Conservation (phyloP, 192 early-diverging fungal species). For the Mycoemilia scoparia region DNA sequence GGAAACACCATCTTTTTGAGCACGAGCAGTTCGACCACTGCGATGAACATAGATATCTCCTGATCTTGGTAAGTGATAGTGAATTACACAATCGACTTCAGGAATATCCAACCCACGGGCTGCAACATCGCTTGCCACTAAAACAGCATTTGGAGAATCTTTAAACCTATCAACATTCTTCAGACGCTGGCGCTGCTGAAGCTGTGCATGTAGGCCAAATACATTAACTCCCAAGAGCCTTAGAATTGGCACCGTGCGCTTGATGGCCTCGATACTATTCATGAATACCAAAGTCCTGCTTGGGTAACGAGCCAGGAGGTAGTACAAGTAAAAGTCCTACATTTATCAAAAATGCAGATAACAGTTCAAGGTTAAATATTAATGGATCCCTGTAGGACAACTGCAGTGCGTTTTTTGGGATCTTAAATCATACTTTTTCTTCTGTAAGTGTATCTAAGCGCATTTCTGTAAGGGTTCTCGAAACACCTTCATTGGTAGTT, state of each 20-base stretch:
- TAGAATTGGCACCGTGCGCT: slow-evolving; percentile 71
- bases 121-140: slow-evolving; percentile 92
- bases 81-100: slow-evolving; percentile 78
- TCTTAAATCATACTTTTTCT: no score
- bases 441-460: slow-evolving; percentile 67
- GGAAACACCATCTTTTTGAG: slow-evolving; percentile 58
- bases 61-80: slow-evolving; percentile 84
- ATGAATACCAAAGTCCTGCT: slow-evolving; percentile 88
- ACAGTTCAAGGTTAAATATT: no score
- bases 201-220: slow-evolving; percentile 79
- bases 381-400: no score
- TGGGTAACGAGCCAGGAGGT: slow-evolving; percentile 68
- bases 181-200: slow-evolving; percentile 89
- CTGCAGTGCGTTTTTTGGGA: no score
- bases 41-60: slow-evolving; percentile 94
- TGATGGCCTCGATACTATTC: slow-evolving; percentile 85
- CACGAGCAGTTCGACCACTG: slow-evolving; percentile 84
- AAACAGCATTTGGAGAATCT: slow-evolving; percentile 45
- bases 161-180: slow-evolving; percentile 86
- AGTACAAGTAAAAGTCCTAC: slow-evolving; percentile 72
- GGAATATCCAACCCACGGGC: slow-evolving; percentile 92
- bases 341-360: no score
- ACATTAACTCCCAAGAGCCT: slow-evolving; percentile 51
- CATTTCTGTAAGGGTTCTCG: slow-evolving; percentile 53
- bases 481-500: slow-evolving; percentile 41